Evolutionary conservation across 2,329 filamentous ascomycete species (phyloP), one percentile per base, ranked within the genome.

Genomic region (Chrysosporium keratinophilum): DNA sequence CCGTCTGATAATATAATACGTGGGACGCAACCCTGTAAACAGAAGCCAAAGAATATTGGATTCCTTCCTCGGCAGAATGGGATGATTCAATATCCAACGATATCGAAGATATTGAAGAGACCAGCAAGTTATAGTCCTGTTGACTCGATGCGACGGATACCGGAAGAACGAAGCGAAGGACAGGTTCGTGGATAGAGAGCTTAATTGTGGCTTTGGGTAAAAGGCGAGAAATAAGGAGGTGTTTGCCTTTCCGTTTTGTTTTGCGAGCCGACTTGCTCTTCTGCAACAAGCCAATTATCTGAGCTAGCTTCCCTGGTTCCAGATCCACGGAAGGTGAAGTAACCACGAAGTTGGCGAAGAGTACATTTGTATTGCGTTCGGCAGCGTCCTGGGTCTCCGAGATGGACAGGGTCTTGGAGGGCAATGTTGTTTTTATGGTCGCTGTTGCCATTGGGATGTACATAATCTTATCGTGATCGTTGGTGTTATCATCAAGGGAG

Each of bases 361-460:
- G 76, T 39, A 98, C 93, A 65, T 98, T 98, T 47, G 88, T 87
- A 64, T 98, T 98, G 58, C 88, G 83, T 69, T 97, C 89, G 60
- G 86, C 85, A 59, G 86, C 85, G 37, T 81, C 84, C 54, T 74
- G 73, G 34, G 85, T 79, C 55, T 83, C 79, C 1, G 83, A 80
- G 52, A 90, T 79, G 65, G 91, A 86, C 10, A 98, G 84, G 0
- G 90, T 95, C 69, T 97, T 96, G 11, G 93, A 94, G 5, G 91
- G 91, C 6, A 97, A 73, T 0, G 94, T 98, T 0, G 93, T 97
- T 67, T 91, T 88, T 56, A 97, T 82, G 0, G 84, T 98, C 2
- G 90, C 95, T 1, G 93, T 98, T 17, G 91, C 87, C 93, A 98
- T 97, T 0, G 93, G 93, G 42, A 98, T 81, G 67, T 98, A 98